Conservation (phyloP, 768 basidiomycete genomes). For the Sutorius australiensis region DNA sequence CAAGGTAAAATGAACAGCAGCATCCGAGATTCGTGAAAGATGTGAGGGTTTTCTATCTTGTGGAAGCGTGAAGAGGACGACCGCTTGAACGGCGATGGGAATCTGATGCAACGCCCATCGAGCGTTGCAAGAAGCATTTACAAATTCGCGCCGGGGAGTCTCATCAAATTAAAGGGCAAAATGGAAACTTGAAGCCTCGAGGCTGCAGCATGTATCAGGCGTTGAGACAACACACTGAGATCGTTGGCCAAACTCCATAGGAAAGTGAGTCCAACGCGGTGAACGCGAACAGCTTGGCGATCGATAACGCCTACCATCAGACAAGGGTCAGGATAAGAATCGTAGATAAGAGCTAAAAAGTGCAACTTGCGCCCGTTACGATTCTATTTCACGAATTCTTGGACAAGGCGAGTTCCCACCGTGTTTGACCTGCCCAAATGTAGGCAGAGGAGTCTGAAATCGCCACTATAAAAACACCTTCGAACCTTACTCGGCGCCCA, state of each 20-base stretch:
- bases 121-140: not conserved
- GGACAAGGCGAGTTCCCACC: slow-evolving; percentile 2
- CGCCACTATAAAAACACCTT: slow-evolving; percentile 25
- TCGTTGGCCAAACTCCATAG: not conserved
- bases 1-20: not conserved
- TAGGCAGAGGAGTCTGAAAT: slow-evolving; percentile 35
- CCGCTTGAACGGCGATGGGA: slow-evolving; percentile 2
- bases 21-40: not conserved
- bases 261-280: not conserved
- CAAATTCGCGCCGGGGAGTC: not conserved
- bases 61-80: not conserved
- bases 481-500: slow-evolving; percentile 16
- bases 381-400: not conserved
- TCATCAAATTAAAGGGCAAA: slow-evolving; percentile 1
- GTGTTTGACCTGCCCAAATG: slow-evolving; percentile 24
- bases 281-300: not conserved
- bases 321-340: not conserved
- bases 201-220: slow-evolving; percentile 5
- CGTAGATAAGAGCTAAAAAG: slow-evolving; percentile 8
- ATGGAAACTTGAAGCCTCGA: slow-evolving; percentile 5
- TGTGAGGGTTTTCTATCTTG: not conserved
- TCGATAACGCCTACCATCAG: not conserved
- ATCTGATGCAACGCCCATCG: slow-evolving; percentile 6
- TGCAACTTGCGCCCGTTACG: not conserved
- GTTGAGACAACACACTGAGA: no score